A percentile compares a stretch with the other conserved stretches of the same genome.
Evolutionary conservation across 2,329 filamentous ascomycete species (phyloP).

Genomic region (Aspergillus fructus): DNA sequence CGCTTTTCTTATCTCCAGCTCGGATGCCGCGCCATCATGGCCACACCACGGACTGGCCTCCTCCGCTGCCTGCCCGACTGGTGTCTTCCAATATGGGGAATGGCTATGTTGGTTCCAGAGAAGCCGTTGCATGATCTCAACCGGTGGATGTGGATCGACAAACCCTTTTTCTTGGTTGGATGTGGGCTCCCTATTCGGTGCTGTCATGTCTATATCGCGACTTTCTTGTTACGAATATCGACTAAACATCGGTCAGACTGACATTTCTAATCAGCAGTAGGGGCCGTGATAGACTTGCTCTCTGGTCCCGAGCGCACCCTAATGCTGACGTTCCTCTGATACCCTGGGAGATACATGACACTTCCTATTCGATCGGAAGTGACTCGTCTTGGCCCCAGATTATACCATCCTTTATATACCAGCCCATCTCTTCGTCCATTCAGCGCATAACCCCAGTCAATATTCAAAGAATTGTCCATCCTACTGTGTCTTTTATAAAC

Average conservation of each 20-base stretch:
- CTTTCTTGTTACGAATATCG: slow-evolving; percentile 15
- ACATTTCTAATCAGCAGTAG: slow-evolving; percentile 10
- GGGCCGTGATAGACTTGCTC: slow-evolving; percentile 4
- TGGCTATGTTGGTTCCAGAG: not conserved
- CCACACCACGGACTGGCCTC: slow-evolving; percentile 1
- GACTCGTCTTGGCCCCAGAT: not conserved
- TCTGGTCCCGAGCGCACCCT: not conserved
- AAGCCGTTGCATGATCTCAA: not conserved
- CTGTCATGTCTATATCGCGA: not conserved
- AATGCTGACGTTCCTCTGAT: slow-evolving; percentile 2
- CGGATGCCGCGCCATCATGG: not conserved
- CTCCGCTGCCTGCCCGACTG: not conserved
- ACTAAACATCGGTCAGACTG: slow-evolving; percentile 6
- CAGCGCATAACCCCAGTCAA: not conserved
- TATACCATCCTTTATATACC: slow-evolving; percentile 3
- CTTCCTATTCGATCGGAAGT: slow-evolving; percentile 5
- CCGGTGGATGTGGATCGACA: slow-evolving; percentile 3
- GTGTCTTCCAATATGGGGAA: not conserved
- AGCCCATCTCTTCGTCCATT: not conserved
- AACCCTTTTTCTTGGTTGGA: not conserved
- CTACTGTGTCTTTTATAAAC: not conserved
- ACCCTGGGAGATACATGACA: slow-evolving; percentile 15
- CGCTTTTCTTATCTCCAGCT: slow-evolving; percentile 5
- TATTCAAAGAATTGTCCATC: not conserved
- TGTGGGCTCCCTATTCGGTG: not conserved